These are phyloP conservation scores for Hypoxylon sp. DNA, from an alignment of 2,329 filamentous ascomycete species.

Conservation along the genomic window DNA sequence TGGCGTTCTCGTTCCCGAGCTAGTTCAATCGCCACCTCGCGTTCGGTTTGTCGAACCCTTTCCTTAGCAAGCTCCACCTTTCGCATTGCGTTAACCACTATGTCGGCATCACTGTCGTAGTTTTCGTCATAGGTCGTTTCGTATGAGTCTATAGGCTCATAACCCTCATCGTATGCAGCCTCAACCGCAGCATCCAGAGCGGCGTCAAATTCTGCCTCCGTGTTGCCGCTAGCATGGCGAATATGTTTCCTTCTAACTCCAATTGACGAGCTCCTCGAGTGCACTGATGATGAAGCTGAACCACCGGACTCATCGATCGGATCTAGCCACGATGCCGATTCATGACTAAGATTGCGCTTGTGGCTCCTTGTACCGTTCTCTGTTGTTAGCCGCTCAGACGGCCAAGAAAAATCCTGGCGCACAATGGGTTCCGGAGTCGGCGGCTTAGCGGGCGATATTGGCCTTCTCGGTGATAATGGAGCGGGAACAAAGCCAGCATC, in stretches of 20 bases:
- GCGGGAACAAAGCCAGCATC: constrained; percentile 77
- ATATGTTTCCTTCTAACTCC: constrained; percentile 79
- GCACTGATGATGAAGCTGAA: constrained; percentile 83
- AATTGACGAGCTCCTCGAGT: constrained; percentile 82
- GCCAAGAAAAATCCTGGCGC: constrained; percentile 57
- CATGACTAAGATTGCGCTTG: constrained; percentile 76
- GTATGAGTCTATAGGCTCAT: constrained; percentile 77
- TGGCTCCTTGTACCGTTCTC: constrained; percentile 57
- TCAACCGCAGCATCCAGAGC: constrained; percentile 96
- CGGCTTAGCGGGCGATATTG: constrained; percentile 62
- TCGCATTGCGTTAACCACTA: constrained; percentile 70
- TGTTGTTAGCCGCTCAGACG: constrained; percentile 47
- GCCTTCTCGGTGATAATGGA: constrained; percentile 77
- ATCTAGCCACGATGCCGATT: constrained; percentile 93
- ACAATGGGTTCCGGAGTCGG: constrained; percentile 55
- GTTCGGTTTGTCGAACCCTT: constrained; percentile 79
- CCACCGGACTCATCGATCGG: constrained; percentile 91
- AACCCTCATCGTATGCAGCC: constrained; percentile 93
- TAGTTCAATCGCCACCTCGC: constrained; percentile 74
- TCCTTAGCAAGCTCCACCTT: constrained; percentile 84
- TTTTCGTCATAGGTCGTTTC: constrained; percentile 57
- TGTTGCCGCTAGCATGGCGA: constrained; percentile 77
- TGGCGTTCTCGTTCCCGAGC: constrained; percentile 73
- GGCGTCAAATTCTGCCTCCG: constrained; percentile 92
- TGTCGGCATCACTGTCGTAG: constrained; percentile 60